Percentiles rank a stretch among this genome's conserved stretches.
Conservation (phyloP, 371 early-diverging fungal genomes). For the Zopfochytrium polystomum region DNA sequence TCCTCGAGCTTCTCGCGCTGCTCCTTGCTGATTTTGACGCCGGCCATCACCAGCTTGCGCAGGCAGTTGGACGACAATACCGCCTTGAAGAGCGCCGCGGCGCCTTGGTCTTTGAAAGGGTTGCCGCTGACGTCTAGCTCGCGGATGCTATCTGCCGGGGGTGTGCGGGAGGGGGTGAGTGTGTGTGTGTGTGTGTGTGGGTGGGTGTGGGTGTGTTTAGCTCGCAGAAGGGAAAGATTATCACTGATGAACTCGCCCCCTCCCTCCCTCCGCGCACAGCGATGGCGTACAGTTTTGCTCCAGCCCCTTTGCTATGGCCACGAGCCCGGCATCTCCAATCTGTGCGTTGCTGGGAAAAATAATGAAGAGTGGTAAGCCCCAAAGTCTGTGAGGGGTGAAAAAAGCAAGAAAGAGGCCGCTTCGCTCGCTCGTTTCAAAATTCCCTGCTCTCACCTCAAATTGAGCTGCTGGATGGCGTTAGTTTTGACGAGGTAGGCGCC, state of each 20-base stretch:
- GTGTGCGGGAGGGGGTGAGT: neutral
- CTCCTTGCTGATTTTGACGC: conserved; percentile 36
- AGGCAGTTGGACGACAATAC: conserved; percentile 30
- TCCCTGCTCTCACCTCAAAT: conserved; percentile 26
- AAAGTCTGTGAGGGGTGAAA: no score
- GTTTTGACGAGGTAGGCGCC: conserved; percentile 31
- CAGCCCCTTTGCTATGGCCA: conserved; percentile 31
- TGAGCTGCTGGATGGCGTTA: conserved; percentile 30
- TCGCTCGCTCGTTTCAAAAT: no score
- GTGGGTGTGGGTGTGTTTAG: no score
- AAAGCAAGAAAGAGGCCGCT: no score
- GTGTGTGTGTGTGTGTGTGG: no score
- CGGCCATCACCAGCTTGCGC: conserved; percentile 23
- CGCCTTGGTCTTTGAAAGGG: conserved; percentile 35
- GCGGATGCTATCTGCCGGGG: conserved; percentile 22
- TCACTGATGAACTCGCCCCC: no score
- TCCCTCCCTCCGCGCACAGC: neutral
- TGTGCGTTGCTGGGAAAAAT: neutral
- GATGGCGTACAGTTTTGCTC: conserved; percentile 35
- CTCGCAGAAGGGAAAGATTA: neutral
- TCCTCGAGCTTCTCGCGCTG: conserved; percentile 35
- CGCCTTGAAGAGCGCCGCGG: conserved; percentile 37
- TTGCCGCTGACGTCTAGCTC: conserved; percentile 43
- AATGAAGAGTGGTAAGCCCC: no score
- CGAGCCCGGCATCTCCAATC: conserved; percentile 31